Evolutionary conservation across 1,284 basidiomycete species (phyloP), one percentile per base, ranked within the genome.

Genomic region (Ceratobasidium sp.): DNA sequence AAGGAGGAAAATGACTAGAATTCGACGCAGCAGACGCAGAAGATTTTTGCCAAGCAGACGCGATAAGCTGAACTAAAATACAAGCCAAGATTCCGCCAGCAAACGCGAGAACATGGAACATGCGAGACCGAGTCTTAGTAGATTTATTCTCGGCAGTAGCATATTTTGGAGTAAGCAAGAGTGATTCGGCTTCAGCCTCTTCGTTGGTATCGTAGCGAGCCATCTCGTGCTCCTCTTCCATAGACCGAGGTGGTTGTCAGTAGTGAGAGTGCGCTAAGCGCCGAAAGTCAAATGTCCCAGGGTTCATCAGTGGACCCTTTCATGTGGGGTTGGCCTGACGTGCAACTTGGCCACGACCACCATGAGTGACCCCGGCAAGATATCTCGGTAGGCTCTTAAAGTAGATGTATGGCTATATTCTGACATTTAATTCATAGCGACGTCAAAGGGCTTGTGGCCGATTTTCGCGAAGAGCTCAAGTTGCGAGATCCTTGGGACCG

Each of bases 401-500:
- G 11, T 53, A 13, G 3, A 35, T 5, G 3, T 20, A 45, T 5
- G 35, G 3, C 17, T 60, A 51, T 23, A n/a, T 3, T 10, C 60
- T 49, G 26, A 51, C 31, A 56, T 17, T 17, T 4, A n/a, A 2
- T 28, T 23, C n/a, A 4, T 17, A 83, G 82, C 68, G 80, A 82
- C 35, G 80, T 81, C 61, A 83, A 83, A 74, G 81, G 79, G 13
- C 79, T 80, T n/a, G 78, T 79, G 15, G 69, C 78, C 61, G 82
- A 81, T 68, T 79, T 83, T 49, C 79, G 78, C 75, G 90, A 91
- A 79, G 84, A 90, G 75, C 86, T 95, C 74, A 92, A 90, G 53
- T 31, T 54, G 56, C 89, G 88, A 77, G 90, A 93, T 76, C 93
- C 94, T 63, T 95, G 92, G 88, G 90, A 93, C 79, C 92, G 87